Conservation (phyloP, 148 eudicot genomes). For the Cornus kousa region DNA sequence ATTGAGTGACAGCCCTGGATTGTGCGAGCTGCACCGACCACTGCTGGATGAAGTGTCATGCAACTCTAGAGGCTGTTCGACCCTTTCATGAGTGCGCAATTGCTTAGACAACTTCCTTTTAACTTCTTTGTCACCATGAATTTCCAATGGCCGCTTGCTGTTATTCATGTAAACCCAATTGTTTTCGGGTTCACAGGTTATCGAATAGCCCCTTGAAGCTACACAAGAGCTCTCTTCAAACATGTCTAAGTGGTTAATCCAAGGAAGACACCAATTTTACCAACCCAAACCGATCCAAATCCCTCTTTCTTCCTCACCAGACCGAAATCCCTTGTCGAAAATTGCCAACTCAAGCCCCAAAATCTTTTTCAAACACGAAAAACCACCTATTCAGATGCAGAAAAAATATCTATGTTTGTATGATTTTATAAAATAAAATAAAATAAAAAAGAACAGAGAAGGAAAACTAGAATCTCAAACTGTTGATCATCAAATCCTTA, state of each 20-base stretch:
- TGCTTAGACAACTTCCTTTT: slow-evolving; percentile 34
- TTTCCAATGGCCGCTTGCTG: slow-evolving; percentile 54
- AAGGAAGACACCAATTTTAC: slow-evolving; percentile 4
- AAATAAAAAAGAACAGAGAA: background rate
- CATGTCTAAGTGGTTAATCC: slow-evolving; percentile 44
- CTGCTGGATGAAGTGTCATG: slow-evolving; percentile 10
- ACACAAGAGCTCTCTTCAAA: slow-evolving; percentile 64
- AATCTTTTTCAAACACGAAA: background rate
- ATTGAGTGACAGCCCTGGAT: no score
- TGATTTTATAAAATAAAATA: background rate
- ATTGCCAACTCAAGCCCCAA: slow-evolving; percentile 7
- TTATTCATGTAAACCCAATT: slow-evolving; percentile 53
- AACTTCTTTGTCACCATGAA: slow-evolving; percentile 38
- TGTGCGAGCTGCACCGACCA: no score
- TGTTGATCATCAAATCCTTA: background rate
- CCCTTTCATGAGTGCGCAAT: slow-evolving; percentile 19
- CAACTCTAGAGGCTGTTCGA: slow-evolving; percentile 14
- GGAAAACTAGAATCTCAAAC: background rate
- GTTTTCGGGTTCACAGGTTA: slow-evolving; percentile 52
- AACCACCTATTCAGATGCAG: background rate
- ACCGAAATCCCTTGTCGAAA: slow-evolving; percentile 15
- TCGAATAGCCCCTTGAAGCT: slow-evolving; percentile 49
- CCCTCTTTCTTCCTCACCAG: slow-evolving; percentile 12
- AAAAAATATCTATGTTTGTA: background rate
- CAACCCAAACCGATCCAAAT: slow-evolving; percentile 10